phyloP scores from a whole-genome alignment of 2,329 filamentous ascomycete species.

The Eutypella sp. region DNA sequence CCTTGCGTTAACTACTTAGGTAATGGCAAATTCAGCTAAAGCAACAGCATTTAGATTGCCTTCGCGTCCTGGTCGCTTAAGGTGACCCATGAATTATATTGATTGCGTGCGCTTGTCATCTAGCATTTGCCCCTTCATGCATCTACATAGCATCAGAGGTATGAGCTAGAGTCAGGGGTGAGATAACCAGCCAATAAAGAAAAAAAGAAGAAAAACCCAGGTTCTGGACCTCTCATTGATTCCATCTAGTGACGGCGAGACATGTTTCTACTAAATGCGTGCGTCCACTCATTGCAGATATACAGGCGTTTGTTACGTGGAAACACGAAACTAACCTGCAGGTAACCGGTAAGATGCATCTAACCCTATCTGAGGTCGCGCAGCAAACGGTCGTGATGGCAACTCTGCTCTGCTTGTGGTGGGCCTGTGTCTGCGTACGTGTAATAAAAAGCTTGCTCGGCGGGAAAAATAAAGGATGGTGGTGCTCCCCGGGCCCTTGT shows the following conservation, averaged over 20 bases:
- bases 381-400: constrained; percentile 28
- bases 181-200: no score
- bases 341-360: constrained; percentile 31
- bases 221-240: no score
- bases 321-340: constrained; percentile 31
- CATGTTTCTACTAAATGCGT: constrained; percentile 13
- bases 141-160: no score
- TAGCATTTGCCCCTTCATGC: no score
- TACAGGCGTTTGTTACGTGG: constrained; percentile 33
- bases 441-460: constrained; percentile 9
- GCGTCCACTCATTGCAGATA: constrained; percentile 10
- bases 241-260: constrained; percentile 7
- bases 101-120: no score
- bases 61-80: no score
- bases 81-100: no score
- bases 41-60: no score
- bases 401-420: constrained; percentile 6
- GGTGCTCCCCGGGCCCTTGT: neutral
- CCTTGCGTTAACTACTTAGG: no score
- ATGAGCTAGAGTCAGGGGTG: no score
- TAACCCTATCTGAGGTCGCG: constrained; percentile 32
- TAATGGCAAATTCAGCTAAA: no score
- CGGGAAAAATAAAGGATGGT: constrained; percentile 3
- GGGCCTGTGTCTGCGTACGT: neutral
- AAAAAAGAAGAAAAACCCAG: no score